Percentiles rank a stretch among this genome's conserved stretches.
phyloP scores from a whole-genome alignment of 306 rosid genomes.

The Prunus mira region DNA sequence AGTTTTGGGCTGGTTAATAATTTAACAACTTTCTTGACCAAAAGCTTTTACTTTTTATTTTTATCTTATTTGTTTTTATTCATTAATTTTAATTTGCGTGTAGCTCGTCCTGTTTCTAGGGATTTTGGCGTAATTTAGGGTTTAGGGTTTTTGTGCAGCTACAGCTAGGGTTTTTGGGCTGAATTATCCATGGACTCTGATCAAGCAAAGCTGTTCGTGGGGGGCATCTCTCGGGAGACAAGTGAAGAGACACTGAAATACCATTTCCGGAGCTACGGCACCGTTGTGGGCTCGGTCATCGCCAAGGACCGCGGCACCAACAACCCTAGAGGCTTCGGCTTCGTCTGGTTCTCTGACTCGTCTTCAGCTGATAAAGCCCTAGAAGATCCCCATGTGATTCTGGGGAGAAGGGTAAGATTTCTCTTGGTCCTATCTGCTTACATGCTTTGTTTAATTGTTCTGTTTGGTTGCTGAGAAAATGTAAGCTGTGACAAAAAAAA shows the following conservation, averaged over 20 bases:
- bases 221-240: constrained; percentile 66
- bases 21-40: too few relatives aligned
- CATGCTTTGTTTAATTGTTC: neutral
- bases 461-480: constrained; percentile 6
- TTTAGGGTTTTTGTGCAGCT: constrained; percentile 40
- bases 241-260: constrained; percentile 40
- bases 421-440: neutral
- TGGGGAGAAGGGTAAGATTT: constrained; percentile 48
- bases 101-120: neutral
- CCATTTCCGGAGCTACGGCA: constrained; percentile 50
- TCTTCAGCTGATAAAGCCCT: constrained; percentile 59
- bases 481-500: neutral
- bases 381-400: constrained; percentile 43
- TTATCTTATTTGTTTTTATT: neutral
- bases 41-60: too few relatives aligned
- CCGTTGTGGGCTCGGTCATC: constrained; percentile 45
- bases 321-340: constrained; percentile 77
- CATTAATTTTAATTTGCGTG: neutral
- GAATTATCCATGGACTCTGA: constrained; percentile 48
- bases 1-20: neutral
- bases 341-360: constrained; percentile 57
- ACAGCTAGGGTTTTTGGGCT: constrained; percentile 18
- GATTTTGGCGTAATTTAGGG: constrained; percentile 41
- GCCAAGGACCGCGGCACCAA: constrained; percentile 46
- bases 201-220: constrained; percentile 53